Base-by-base conservation (phyloP, 169 alveolate species). In the Perkinsus olseni region DNA sequence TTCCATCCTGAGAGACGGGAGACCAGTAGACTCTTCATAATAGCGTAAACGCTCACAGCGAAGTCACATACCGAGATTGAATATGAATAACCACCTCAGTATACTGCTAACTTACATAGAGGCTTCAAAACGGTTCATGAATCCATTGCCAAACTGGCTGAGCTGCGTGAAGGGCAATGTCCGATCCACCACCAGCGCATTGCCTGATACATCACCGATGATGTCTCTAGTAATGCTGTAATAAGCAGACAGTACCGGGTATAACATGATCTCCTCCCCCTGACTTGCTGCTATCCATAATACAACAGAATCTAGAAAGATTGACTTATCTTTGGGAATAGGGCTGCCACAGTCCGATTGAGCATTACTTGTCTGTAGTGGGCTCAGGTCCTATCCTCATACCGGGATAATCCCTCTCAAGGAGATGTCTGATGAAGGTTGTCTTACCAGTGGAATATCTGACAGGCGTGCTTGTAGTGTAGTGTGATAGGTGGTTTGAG, bases 321-420 rank as follows among this genome's bases (percentile, higher is more conserved):
- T 38, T 37, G 10, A n/a, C 50, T 28, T n/a, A 38, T 39, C 37
- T 10, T 31, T 8, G n/a, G 37, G 38, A 92, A 36, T 20, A 36
- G 31, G 91, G 92, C 91, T 74, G 62, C n/a, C n/a, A n/a, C n/a
- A n/a, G n/a, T n/a, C n/a, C n/a, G n/a, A n/a, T n/a, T n/a, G n/a
- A n/a, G n/a, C n/a, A n/a, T n/a, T 45, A 45, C 62, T 45, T 45
- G 94, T 96, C 98, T 0, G 98, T 96, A 8, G 98, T 96, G 0
- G 98, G 98, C 94, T 96, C 98, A 0, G 98, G 98, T 31, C 98
- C 98, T 90, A 96, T 96, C 74, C 97, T 94, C 94, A 95, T 93
- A 31, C 97, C 97, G 38, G 95, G 94, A 31, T 90, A 93, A 82
- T 94, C 96, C 20, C 93, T 74, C 82, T 92, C 93, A 0, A 92